Base-by-base conservation (phyloP, 2,329 filamentous ascomycete genomes). In the Colletotrichum nymphaeae region DNA sequence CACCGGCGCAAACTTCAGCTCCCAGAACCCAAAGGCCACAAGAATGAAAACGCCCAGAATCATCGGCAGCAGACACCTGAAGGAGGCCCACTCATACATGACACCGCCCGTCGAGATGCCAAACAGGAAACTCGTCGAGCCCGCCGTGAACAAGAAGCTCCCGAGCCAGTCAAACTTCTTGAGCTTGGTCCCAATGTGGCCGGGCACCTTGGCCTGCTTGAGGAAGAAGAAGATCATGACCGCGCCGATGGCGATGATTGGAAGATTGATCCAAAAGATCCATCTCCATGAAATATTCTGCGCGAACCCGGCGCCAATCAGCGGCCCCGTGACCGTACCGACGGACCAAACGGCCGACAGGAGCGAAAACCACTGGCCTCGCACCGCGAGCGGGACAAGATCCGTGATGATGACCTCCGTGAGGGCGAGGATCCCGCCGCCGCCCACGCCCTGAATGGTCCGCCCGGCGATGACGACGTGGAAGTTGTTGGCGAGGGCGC, bases 181-280 rank as follows among this genome's bases (percentile, higher is more conserved):
- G 4, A 78, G 69, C 64, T 78, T 78, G 58, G 49, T 63, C 5
- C 37, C n/a, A 46, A 76, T 60, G 8, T 67, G 46, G 3, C 77
- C 77, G 3, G 77, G 76, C 7, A 78, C 46, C 24, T 69, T 67
- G 16, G 64, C 67, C 67, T 77, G 77, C 56, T 76, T 76, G 24
- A 92, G 81, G 80, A 90, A 91, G 28, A 90, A 75, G 37, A 78
- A 63, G 19, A 89, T 81, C 75, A 89, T 79, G 49, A 86, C 75
- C 19, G 83, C 79, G 3, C 86, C 86, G n/a, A 89, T 70, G 2
- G 82, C 88, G 35, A 86, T 83, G 76, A 92, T 87, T 2, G 90
- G 89, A 1, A 92, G 80, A 75, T 92, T 93, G 76, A 92, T 85
- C 86, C 88, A 93, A 78, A 92, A 92, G 62, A 93, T 88, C 90